Base-by-base conservation (phyloP, 768 basidiomycete species). In the Tricholoma flavovirens region DNA sequence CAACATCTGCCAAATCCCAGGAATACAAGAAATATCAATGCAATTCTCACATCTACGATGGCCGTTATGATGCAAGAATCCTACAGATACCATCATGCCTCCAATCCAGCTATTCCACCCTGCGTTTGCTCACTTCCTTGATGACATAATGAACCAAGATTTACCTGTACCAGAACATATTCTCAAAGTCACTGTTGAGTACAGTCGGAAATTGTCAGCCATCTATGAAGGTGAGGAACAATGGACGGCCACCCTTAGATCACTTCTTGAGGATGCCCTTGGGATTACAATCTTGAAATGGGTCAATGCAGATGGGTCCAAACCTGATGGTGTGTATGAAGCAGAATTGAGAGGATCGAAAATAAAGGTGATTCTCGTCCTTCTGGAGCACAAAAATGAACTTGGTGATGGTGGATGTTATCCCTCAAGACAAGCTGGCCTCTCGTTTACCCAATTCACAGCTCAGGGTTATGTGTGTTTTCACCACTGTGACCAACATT, bases 361-460 rank as follows among this genome's bases (percentile, higher is more conserved):
- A 24, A 33, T 6, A 19, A 22, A 15, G 17, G 22, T 5, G 8
- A 36, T 11, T 0, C 7, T 62, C 14, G 3, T 67, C 2, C 11
- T 75, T 22, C 19, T 36, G 1, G 64, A 72, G 56, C 55, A 67
- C 49, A 63, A 59, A 59, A 56, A 56, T 42, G 63, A 67, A 51
- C 49, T 70, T 5, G 72, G 70, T 12, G 63, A 69, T 42, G 66
- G 62, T 19, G 58, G 57, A 11, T 72, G 55, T 21, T 71, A 75
- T 55, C 67, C 68, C 10, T 63, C 63, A 15, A 57, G 35, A 2
- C 73, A 72, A 60, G 73, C 59, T 0, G 54, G 52, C n/a, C 64
- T 73, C 26, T 65, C 61, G 0, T 67, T 62, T 56, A 56, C 29
- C 4, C 53, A 49, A 8, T 46, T 61, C 38, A 60, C 66, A 54